phyloP scores from a whole-genome alignment of 257 asterid genomes.

The Agastache rugosa region DNA sequence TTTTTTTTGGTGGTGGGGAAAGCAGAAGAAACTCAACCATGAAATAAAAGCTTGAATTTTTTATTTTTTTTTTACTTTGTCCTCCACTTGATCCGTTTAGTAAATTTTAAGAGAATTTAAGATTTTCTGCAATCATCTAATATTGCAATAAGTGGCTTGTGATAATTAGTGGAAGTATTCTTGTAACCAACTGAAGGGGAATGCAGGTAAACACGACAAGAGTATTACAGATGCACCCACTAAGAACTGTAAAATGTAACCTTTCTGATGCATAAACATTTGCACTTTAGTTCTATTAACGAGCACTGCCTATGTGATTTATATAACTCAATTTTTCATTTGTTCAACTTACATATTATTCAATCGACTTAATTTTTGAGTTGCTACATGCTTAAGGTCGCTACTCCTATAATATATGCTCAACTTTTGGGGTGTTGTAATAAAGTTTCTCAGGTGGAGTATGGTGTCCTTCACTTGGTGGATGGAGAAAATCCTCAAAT shows the following conservation, averaged over 20 bases:
- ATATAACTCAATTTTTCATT: conserved; percentile 1
- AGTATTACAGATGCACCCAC: background rate
- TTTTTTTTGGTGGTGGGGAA: background rate
- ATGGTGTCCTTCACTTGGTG: conserved; percentile 75
- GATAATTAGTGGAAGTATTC: background rate
- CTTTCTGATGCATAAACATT: background rate
- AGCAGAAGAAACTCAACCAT: background rate
- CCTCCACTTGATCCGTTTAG: conserved; percentile 6
- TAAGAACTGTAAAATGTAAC: background rate
- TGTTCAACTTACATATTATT: background rate
- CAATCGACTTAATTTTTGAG: background rate
- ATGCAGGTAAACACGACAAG: conserved; percentile 1
- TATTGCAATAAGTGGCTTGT: background rate
- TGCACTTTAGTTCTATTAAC: conserved; percentile 12
- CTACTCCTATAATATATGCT: conserved; percentile 27
- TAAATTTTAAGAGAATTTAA: background rate
- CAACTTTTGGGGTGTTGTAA: conserved; percentile 37
- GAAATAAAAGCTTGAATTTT: conserved; percentile 9
- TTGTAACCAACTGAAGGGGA: conserved; percentile 6
- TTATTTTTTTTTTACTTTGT: background rate
- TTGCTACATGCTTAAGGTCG: conserved; percentile 14
- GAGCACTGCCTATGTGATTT: background rate
- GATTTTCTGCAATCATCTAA: conserved; percentile 12
- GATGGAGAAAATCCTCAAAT: conserved; percentile 66
- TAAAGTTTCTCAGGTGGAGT: conserved; percentile 98